phyloP scores from a whole-genome alignment of 1,139 yeast genomes.

The Suhomyces choctaworum region DNA sequence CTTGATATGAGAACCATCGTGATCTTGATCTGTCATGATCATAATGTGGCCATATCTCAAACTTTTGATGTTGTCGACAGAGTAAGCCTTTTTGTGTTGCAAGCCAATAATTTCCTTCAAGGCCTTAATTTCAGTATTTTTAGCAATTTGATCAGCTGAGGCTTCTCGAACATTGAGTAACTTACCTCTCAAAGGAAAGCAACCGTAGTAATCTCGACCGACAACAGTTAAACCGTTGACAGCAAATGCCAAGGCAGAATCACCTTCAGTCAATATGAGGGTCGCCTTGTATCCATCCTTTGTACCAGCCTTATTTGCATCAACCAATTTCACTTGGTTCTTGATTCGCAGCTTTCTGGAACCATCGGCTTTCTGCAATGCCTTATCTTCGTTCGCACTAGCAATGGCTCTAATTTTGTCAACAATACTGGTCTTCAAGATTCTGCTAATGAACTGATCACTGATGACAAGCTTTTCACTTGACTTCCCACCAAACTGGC shows the following conservation, averaged over 20 bases:
- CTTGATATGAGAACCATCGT: conserved; percentile 97
- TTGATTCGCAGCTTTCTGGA: conserved; percentile 81
- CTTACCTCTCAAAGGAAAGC: conserved; percentile 95
- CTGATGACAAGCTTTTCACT: conserved; percentile 61
- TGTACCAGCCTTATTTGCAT: conserved; percentile 97
- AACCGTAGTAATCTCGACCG: conserved; percentile 94
- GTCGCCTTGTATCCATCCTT: conserved; percentile 91
- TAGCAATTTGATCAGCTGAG: conserved; percentile 86
- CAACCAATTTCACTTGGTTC: conserved; percentile 86
- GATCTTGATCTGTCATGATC: conserved; percentile 99
- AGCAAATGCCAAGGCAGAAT: conserved; percentile 91
- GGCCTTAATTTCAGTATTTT: conserved; percentile 92
- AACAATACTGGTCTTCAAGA: conserved; percentile 73
- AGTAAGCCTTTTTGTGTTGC: conserved; percentile 85
- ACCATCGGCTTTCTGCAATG: conserved; percentile 90
- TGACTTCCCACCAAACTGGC: conserved; percentile 82
- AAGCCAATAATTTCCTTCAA: conserved; percentile 94
- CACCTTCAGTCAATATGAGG: conserved; percentile 93
- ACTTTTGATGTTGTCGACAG: conserved; percentile 59
- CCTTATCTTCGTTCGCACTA: conserved; percentile 83
- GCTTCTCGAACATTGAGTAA: conserved; percentile 96
- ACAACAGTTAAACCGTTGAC: conserved; percentile 94
- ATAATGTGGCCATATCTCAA: conserved; percentile 94
- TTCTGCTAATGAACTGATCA: conserved; percentile 71
- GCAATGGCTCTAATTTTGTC: conserved; percentile 84